Percentiles rank a stretch among this genome's conserved stretches.
These are phyloP conservation scores for Aspergillus glaucus DNA, from an alignment of 2,329 filamentous ascomycete species.

Conservation along the genomic window DNA sequence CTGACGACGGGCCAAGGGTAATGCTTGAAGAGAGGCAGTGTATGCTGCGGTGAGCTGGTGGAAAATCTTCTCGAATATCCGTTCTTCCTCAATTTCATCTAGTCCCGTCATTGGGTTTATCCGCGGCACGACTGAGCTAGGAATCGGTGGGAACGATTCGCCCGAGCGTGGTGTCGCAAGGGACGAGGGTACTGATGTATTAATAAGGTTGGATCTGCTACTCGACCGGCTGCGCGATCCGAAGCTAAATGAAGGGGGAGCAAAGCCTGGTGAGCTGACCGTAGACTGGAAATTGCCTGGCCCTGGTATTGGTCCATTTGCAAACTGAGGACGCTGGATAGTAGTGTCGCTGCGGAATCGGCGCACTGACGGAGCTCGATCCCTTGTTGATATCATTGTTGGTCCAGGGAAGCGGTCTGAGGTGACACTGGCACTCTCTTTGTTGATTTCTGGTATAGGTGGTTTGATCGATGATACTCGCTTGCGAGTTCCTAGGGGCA, in stretches of 20 bases:
- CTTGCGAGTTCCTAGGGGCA: constrained; percentile 30
- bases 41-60: constrained; percentile 67
- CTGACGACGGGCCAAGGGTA: constrained; percentile 65
- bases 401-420: constrained; percentile 23
- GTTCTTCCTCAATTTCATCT: constrained; percentile 66
- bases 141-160: constrained; percentile 62
- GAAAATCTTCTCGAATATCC: constrained; percentile 76
- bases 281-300: constrained; percentile 22
- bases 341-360: constrained; percentile 48
- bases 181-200: constrained; percentile 41
- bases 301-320: constrained; percentile 25
- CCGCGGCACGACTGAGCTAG: constrained; percentile 42
- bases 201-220: constrained; percentile 50
- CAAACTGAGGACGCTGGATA: constrained; percentile 39
- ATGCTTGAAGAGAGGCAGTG: constrained; percentile 63
- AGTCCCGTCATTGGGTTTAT: constrained; percentile 55
- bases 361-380: constrained; percentile 37
- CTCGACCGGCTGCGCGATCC: constrained; percentile 39
- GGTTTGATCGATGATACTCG: constrained; percentile 21
- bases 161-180: constrained; percentile 68
- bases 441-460: constrained; percentile 23
- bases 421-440: constrained; percentile 17
- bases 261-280: constrained; percentile 25
- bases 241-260: constrained; percentile 27
- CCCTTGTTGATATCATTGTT: constrained; percentile 42